Base-by-base conservation (phyloP, 108 stramenopile species). In the Nitzschia inconspicua region DNA sequence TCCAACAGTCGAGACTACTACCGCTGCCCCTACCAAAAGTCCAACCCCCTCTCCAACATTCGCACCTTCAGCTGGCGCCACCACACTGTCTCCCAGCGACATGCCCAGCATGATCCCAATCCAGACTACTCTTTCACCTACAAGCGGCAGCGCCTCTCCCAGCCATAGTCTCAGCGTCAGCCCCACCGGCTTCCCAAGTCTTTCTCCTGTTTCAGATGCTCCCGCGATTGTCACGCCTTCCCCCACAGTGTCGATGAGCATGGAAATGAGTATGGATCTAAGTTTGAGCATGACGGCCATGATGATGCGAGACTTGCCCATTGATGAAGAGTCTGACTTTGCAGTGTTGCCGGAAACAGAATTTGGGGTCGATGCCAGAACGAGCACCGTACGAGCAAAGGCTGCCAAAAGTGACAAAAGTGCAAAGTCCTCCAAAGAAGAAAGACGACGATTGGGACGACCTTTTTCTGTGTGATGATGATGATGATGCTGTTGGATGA, bases 191-290 rank as follows among this genome's bases (percentile, higher is more conserved):
- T n/a, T n/a, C n/a, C n/a, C n/a, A n/a, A n/a, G n/a, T n/a, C n/a
- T n/a, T n/a, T n/a, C n/a, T n/a, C n/a, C n/a, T n/a, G n/a, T n/a
- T n/a, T n/a, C 32, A 32, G 34, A 54, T 19, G 34, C 9, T 54
- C 24, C 16, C 34, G n/a, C n/a, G 29, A n/a, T 1, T 28, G 26
- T 49, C 16, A 14, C n/a, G n/a, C n/a, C n/a, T 24, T 49, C 30
- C 48, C 48, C 29, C 23, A 54, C 44, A 18, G 26, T 52, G 27
- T 60, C 44, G 27, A 70, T 70, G 69, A 60, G 59, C 22, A 72
- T 72, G 70, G 57, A 56, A 1, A 70, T 70, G 69, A 23, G 27
- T 0, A 59, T 60, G 57, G 30, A 36, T 32, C 22, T 43, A 40
- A 16, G 18, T 23, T 22, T 23, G 11, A 11, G n/a, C 47, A 23